These are phyloP conservation scores for Xerophyta viscosa DNA, from an alignment of 106 monocot species.

Conservation along the genomic window DNA sequence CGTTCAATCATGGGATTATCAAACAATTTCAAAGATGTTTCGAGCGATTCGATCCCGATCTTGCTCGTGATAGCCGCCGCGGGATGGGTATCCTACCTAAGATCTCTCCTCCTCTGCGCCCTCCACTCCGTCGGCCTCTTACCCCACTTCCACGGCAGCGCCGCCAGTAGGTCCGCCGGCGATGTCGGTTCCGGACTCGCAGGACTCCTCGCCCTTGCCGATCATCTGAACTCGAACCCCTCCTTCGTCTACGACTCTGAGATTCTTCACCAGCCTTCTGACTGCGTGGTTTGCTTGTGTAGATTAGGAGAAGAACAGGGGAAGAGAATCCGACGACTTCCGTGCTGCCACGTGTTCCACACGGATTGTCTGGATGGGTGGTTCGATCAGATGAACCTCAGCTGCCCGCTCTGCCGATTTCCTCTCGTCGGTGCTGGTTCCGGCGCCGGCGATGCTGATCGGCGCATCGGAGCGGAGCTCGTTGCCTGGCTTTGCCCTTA, in stretches of 20 bases:
- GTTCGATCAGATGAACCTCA: constrained; percentile 22
- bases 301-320: constrained; percentile 12
- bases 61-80: constrained; percentile 17
- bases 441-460: constrained; percentile 8
- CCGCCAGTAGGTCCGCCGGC: too few relatives aligned
- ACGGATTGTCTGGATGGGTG: constrained; percentile 37
- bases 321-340: constrained; percentile 22
- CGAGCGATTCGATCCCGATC: constrained; percentile 27
- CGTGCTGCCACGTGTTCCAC: constrained; percentile 48
- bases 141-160: background rate
- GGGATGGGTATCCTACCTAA: constrained; percentile 15
- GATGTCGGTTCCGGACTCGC: constrained; percentile 11
- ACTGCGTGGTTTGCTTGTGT: constrained; percentile 33
- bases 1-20: constrained; percentile 25
- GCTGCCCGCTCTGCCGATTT: constrained; percentile 43
- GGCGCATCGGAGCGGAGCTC: constrained; percentile 30
- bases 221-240: constrained; percentile 4
- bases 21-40: constrained; percentile 18
- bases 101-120: constrained; percentile 12
- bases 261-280: background rate
- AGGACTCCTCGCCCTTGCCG: constrained; percentile 22
- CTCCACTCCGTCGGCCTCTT: constrained; percentile 10
- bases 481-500: constrained; percentile 28
- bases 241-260: background rate
- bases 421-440: too few relatives aligned